Base-by-base conservation (phyloP, 2,329 filamentous ascomycete genomes). In the Aureobasidium subglaciale region DNA sequence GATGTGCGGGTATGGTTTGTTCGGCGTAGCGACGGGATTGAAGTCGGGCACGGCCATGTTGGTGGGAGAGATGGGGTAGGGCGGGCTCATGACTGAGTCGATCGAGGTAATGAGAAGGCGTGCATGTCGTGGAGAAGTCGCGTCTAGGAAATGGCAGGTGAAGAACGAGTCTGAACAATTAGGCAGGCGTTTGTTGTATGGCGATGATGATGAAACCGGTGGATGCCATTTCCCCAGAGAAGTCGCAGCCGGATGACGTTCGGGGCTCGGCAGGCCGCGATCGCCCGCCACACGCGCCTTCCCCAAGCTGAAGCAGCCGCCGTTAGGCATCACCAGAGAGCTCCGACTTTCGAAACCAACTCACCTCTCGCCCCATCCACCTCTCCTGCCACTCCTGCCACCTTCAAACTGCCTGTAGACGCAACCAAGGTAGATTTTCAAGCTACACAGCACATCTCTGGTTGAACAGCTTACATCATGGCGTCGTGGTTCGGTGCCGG, bases 401-500 rank as follows among this genome's bases (percentile, higher is more conserved):
- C 42, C n/a, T 9, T 10, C 25, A 7, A 35, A 35, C 2, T 16
- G 11, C 32, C 8, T 13, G 3, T 16, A 3, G 4, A 5, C 8
- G 5, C 25, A 25, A 13, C 16, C 3, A 15, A n/a, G 18, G 35
- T 20, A 48, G 13, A 10, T 9, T 16, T 4, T 8, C 2, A 30
- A 48, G 30, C 43, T 16, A 13, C 6, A 48, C 15, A 48, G 15
- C 29, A 24, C 43, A 29, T 25, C n/a, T 8, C 3, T 16, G 20
- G 13, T 18, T 22, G 15, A 24, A 5, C 8, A 2, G 7, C 55
- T 87, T 80, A 79, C 35, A 30, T 15, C 2, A 96, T 96, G 91
- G 86, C 90, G 69, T 90, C 91, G 79, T 99, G 92, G 92, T 97
- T 95, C 70, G 88, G 87, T 63, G 92, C 90, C 70, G 83, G 85